These are phyloP conservation scores for Fonsecaea pedrosoi DNA, from an alignment of 2,329 filamentous ascomycete species.

Conservation along the genomic window DNA sequence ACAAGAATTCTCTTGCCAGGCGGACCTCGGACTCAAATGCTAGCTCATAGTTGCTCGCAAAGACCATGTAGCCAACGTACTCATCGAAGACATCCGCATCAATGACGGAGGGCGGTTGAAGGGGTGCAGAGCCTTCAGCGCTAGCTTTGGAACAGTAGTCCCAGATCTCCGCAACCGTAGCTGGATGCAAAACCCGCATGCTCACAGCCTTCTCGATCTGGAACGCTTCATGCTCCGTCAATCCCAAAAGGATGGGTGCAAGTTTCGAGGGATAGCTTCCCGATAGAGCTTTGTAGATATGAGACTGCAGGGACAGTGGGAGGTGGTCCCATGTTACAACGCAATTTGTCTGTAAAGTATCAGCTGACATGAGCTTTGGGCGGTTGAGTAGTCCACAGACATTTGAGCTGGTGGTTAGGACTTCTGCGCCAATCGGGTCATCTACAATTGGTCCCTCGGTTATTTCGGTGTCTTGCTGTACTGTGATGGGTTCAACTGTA, in stretches of 20 bases:
- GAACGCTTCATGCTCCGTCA: constrained; percentile 26
- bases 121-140: constrained; percentile 11
- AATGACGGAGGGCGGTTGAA: constrained; percentile 12
- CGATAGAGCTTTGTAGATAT: constrained; percentile 25
- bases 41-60: constrained; percentile 30
- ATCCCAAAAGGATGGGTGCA: constrained; percentile 10
- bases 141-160: constrained; percentile 10
- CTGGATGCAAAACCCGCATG: constrained; percentile 14
- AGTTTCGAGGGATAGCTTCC: background rate
- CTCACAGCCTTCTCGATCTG: constrained; percentile 19
- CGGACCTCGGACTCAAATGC: constrained; percentile 26
- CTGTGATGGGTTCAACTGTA: background rate
- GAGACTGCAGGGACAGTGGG: constrained; percentile 30
- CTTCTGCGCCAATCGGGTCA: background rate
- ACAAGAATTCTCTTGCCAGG: constrained; percentile 21
- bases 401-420: background rate
- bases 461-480: background rate
- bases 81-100: constrained; percentile 27
- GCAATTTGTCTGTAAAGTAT: constrained; percentile 7
- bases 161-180: constrained; percentile 25
- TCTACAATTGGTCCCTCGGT: background rate
- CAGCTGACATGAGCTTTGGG: background rate
- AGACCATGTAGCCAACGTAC: constrained; percentile 29
- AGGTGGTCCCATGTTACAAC: constrained; percentile 24
- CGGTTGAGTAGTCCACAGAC: background rate